phyloP scores from a whole-genome alignment of 2,329 filamentous ascomycete species.

The Ophiostoma sp. region DNA sequence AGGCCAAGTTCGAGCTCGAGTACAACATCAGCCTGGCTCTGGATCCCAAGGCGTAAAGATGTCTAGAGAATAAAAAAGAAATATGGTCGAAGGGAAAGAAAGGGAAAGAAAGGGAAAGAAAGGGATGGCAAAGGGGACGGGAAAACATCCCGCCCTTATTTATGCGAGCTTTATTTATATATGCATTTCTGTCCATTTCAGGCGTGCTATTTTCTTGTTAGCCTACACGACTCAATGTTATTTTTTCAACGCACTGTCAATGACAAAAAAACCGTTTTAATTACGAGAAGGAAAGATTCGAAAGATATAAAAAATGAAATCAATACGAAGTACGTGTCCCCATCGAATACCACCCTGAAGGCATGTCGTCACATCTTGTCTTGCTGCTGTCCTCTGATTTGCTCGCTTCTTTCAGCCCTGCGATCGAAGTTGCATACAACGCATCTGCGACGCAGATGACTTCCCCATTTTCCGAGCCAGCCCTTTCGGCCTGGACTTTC shows the following conservation, averaged over 20 bases:
- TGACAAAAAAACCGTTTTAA: background rate
- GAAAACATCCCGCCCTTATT: background rate
- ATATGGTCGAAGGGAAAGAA: background rate
- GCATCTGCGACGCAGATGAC: background rate
- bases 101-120: background rate
- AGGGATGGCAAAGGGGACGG: background rate
- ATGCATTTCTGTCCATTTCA: constrained; percentile 5
- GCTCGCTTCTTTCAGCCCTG: constrained; percentile 13
- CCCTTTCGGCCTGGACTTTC: background rate
- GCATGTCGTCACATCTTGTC: background rate
- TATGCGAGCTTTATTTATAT: background rate
- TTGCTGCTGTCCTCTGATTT: background rate
- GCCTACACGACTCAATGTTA: background rate
- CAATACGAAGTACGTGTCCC: background rate
- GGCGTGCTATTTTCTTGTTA: background rate
- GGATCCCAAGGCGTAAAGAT: background rate
- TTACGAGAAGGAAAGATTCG: background rate
- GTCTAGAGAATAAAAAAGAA: background rate
- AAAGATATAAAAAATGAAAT: background rate
- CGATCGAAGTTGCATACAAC: constrained; percentile 1
- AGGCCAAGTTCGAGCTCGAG: constrained; percentile 38
- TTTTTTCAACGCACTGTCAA: background rate
- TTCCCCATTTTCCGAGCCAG: background rate
- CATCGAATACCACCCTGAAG: background rate
- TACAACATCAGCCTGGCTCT: constrained; percentile 35